Conservation (phyloP, 1,139 yeast genomes). For the Pichia sp. region DNA sequence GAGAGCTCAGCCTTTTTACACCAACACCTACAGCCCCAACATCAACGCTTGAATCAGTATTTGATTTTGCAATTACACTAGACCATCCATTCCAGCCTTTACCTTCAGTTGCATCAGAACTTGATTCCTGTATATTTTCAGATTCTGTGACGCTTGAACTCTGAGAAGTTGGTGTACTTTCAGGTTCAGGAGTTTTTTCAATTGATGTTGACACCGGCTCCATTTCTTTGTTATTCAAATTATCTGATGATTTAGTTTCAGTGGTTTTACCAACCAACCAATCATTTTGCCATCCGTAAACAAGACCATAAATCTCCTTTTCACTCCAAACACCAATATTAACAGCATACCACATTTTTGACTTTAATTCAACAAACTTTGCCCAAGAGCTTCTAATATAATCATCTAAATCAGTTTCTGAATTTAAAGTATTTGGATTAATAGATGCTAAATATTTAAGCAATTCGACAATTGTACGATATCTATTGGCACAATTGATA, state of each 20-base stretch:
- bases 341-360: constrained; percentile 68
- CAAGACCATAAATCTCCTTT: constrained; percentile 24
- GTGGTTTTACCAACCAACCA: constrained; percentile 16
- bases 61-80: constrained; percentile 6
- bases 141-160: too few species aligned
- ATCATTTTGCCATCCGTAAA: constrained; percentile 27
- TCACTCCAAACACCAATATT: constrained; percentile 62
- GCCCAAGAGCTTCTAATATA: constrained; percentile 45
- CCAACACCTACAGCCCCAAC: not conserved
- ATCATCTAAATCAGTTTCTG: constrained; percentile 8
- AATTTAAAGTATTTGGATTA: constrained; percentile 5
- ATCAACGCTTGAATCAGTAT: not conserved
- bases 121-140: not conserved
- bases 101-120: not conserved
- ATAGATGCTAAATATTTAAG: constrained; percentile 62
- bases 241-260: not conserved
- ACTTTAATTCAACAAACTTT: constrained; percentile 49
- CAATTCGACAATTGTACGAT: constrained; percentile 78
- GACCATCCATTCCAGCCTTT: constrained; percentile 14
- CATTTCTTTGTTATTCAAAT: not conserved
- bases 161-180: too few species aligned
- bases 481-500: constrained; percentile 70
- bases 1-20: not conserved
- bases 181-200: too few species aligned
- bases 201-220: too few species aligned